These are phyloP conservation scores for Heritiera fomes DNA, from an alignment of 345 rosid genomes.

Conservation along the genomic window DNA sequence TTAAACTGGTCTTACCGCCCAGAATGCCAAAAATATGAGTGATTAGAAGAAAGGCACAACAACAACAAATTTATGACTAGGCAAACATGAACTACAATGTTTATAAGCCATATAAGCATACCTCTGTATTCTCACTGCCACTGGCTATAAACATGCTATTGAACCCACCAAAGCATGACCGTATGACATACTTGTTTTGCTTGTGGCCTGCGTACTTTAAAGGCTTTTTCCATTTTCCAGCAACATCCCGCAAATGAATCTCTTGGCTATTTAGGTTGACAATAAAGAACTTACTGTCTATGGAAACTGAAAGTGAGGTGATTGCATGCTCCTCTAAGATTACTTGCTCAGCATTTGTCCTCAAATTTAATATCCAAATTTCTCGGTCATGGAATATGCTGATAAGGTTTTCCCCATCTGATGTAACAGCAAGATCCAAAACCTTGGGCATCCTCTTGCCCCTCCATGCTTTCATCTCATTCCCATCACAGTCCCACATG, in stretches of 20 bases:
- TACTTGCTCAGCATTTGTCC: slow-evolving; percentile 57
- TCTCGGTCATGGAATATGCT: slow-evolving; percentile 60
- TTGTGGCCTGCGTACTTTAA: slow-evolving; percentile 66
- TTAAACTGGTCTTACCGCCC: not conserved
- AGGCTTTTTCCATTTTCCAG: slow-evolving; percentile 62
- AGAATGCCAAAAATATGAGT: not conserved
- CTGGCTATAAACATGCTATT: slow-evolving; percentile 78
- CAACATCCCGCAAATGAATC: slow-evolving; percentile 92
- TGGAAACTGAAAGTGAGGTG: slow-evolving; percentile 60
- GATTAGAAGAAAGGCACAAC: not conserved
- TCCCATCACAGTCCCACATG: slow-evolving; percentile 87
- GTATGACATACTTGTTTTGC: slow-evolving; percentile 74
- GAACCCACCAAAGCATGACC: slow-evolving; percentile 91
- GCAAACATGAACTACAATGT: slow-evolving; percentile 2
- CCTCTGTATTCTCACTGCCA: slow-evolving; percentile 87
- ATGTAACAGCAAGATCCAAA: slow-evolving; percentile 77
- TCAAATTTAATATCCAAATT: slow-evolving; percentile 62
- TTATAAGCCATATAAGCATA: slow-evolving; percentile 24
- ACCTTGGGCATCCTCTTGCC: slow-evolving; percentile 82
- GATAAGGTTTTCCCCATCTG: slow-evolving; percentile 74
- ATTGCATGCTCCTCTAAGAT: slow-evolving; percentile 71
- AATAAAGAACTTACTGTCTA: slow-evolving; percentile 66
- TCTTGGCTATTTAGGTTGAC: slow-evolving; percentile 84
- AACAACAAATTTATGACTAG: not conserved
- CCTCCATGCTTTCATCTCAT: slow-evolving; percentile 81